A percentile compares a stretch with the other conserved stretches of the same genome.
Conservation (phyloP, 208 protist species). For the Trypanosomatidae sp. region DNA sequence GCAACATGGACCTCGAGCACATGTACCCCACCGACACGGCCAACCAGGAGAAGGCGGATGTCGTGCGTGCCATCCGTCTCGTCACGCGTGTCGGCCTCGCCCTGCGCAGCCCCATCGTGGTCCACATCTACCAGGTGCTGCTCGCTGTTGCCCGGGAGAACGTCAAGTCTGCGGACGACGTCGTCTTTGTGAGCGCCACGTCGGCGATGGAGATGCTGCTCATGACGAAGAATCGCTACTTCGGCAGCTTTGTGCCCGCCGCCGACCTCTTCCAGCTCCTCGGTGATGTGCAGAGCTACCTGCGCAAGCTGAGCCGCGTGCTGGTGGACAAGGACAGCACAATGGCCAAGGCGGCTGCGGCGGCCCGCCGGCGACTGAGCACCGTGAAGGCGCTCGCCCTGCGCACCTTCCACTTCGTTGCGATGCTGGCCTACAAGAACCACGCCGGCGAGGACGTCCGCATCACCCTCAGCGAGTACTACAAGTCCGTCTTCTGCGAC, state of each 20-base stretch:
- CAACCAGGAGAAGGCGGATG: conserved; percentile 78
- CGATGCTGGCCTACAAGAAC: conserved; percentile 88
- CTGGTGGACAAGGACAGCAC: conserved; percentile 46
- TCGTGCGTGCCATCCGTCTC: conserved; percentile 71
- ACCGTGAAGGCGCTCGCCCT: conserved; percentile 66
- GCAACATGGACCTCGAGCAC: conserved; percentile 81
- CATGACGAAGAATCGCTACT: conserved; percentile 83
- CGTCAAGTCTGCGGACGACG: conserved; percentile 77
- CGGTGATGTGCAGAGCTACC: conserved; percentile 88
- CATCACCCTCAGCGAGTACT: conserved; percentile 79
- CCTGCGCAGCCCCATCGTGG: conserved; percentile 67
- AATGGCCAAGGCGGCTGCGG: conserved; percentile 47
- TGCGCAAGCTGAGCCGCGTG: conserved; percentile 66
- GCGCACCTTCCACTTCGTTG: conserved; percentile 79
- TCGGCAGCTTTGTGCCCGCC: conserved; percentile 64
- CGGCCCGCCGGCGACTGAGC: conserved; percentile 53
- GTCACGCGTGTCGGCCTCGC: conserved; percentile 61
- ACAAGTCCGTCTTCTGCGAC: conserved; percentile 90
- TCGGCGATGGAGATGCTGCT: conserved; percentile 76
- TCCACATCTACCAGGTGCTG: conserved; percentile 87
- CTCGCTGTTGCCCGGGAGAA: conserved; percentile 80
- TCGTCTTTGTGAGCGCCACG: conserved; percentile 65
- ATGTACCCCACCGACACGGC: conserved; percentile 72
- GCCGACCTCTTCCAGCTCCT: conserved; percentile 81
- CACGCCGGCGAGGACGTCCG: conserved; percentile 82